Base-by-base conservation (phyloP, 495 filamentous ascomycete species). In the Xylaria grammica region DNA sequence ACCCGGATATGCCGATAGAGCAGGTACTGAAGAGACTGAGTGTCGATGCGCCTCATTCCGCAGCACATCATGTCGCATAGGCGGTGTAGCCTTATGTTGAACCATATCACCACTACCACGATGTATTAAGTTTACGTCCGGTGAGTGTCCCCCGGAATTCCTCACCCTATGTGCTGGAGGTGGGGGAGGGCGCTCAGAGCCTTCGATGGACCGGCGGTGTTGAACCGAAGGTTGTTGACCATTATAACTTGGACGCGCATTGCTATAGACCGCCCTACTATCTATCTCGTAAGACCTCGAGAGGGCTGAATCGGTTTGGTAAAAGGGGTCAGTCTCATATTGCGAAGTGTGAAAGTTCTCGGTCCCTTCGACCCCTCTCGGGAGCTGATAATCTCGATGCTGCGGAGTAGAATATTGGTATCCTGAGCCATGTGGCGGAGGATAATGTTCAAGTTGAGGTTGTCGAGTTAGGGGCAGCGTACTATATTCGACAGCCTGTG, bases 1-100 rank as follows among this genome's bases (percentile, higher is more conserved):
- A 24, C 80, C 79, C 0, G 81, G 81, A 60, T 82, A 82, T 55
- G 71, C 69, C 4, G 60, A 36, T 2, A 73, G 67, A 6, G 75
- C 73, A 13, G 69, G 57, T 10, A n/a, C 55, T 19, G 69, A 66
- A 60, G 69, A 42, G n/a, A 67, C 66, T 1, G 80, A 78, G 30
- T 79, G 65, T 44, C 81, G 74, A 63, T 81, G 79, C 4, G 81
- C 81, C 63, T 82, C 81, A 46, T 71, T 82, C 46, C 76, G 74
- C 40, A 84, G 57, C 26, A 82, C 80, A 49, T 82, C 80, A 36
- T 79, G 80, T 36, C 80, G 74, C 80, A 84, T 82, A n/a, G 70
- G 71, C 1, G 72, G 72, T 10, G 75, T 67, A 20, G 67, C 73
- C 51, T 77, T 78, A 50, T 72, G 72, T 29, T 65, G 66, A n/a